Evolutionary conservation across 176 grass and related monocot species (phyloP).

Genomic region (Ensete ventricosum): DNA sequence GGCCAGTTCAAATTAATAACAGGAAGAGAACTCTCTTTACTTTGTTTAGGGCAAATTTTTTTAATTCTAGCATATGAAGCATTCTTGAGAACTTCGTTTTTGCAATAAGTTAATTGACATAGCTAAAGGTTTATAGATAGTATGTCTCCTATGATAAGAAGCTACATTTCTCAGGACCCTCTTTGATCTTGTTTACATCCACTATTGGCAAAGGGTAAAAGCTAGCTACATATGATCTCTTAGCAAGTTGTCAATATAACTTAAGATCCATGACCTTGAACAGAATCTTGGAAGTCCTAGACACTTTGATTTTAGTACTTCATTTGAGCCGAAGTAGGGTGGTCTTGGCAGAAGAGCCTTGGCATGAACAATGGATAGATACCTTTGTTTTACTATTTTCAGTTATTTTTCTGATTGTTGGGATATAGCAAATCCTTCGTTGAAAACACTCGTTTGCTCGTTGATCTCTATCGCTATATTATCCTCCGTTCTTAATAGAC

Average conservation of each 20-base stretch:
- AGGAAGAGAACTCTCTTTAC: neutral
- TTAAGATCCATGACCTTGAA: neutral
- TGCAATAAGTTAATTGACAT: neutral
- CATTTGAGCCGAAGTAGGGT: neutral
- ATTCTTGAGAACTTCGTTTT: neutral
- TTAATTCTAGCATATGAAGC: neutral
- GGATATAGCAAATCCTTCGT: no score
- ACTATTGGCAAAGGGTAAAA: neutral
- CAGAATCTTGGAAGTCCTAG: neutral
- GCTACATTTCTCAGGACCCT: neutral
- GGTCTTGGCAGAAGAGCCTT: neutral
- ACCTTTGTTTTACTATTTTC: neutral
- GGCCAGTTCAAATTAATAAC: no score
- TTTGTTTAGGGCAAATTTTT: neutral
- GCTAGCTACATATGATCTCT: neutral
- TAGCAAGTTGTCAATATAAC: neutral
- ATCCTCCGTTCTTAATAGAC: neutral
- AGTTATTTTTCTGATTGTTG: neutral
- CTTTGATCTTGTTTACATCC: neutral
- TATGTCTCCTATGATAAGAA: no score
- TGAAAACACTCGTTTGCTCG: neutral
- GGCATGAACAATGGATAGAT: neutral
- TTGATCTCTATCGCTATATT: neutral
- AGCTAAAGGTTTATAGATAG: neutral
- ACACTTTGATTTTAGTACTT: neutral